Base-by-base conservation (phyloP, 257 asterid genomes). In the Cruciata laevipes region DNA sequence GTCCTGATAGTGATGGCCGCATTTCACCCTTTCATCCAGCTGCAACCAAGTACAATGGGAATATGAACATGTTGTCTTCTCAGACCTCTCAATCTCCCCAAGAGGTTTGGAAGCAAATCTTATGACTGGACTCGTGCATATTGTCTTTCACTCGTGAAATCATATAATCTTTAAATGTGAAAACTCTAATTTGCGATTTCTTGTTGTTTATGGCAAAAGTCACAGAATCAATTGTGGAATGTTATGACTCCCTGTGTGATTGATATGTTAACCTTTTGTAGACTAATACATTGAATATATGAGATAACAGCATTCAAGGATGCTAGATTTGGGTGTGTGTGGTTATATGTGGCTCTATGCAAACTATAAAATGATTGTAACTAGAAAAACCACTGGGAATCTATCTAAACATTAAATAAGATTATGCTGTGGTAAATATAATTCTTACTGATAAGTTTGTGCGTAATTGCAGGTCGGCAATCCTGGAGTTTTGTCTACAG, bases 81-180 rank as follows among this genome's bases (percentile, higher is more conserved):
- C 95, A 85, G 75, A 69, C 89, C 71, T 79, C 87, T 42, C 97
- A 85, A 73, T 76, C 86, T 79, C 84, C 89, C 67, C 98, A 85
- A 82, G 98, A 91, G 96, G 98, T 91, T 74, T 80, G 83, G 33
- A 35, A 25, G 9, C 49, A 64, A 63, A 55, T 30, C 75, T 61
- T 27, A 35, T 2, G 10, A 16, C 61, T 23, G 14, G 53, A 72
- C 49, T 9, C 9, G 49, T 24, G 51, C 21, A 8, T 24, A 30
- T 60, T 67, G 20, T 20, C 40, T 64, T 60, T 49, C 44, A 27
- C 35, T 20, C 27, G 24, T 31, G 33, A 57, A 21, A 21, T 24
- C 20, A 30, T 44, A 10, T 38, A 38, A 10, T 44, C 59, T 65
- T 42, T 21, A 61, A 24, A 0, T 1, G 30, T 42, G 57, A 40